Evolutionary conservation across 2,329 filamentous ascomycete species (phyloP), one percentile per base, ranked within the genome.

Genomic region (Thielaviopsis populi): DNA sequence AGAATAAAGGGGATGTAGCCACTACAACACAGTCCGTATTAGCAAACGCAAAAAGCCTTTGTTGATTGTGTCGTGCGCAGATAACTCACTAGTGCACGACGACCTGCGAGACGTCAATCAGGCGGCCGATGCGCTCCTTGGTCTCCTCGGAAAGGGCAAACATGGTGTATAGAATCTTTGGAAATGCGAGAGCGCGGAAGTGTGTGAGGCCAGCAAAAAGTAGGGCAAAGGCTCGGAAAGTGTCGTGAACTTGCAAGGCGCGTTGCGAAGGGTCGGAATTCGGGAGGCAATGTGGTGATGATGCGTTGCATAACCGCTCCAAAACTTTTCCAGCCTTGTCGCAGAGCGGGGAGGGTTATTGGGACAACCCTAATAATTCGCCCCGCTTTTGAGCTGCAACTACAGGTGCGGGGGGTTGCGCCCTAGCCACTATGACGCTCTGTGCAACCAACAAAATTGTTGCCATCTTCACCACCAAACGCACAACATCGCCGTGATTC

Each of bases 101-200:
- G 71, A 96, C 86, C 72, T 91, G 85, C 67, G 91, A 94, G 74
- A 96, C 79, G 76, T 97, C 94, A 75, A 99, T 94, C 78, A 97
- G 83, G 81, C 91, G 92, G 72, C 89, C 86, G 77, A 99, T 96
- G 81, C 94, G 91, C 86, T 99, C 94, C 87, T 97, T 97, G 73
- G 91, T 91, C 80, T 99, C 94, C 78, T 99, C 94, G 61, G 94
- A 97, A 69, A 97, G 86, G 72, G 79, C 73, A 68, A 84, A 80
- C 81, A 84, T 83, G 62, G 54, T 65, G 43, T 27, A 56, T 56
- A 59, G 40, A 22, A 17, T 56, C n/a, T 37, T 30, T 30, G 6
- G 7, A 19, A 37, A 37, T 56, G 27, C 27, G 15, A 33, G 30
- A 56, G 27, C 17, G 15, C 24, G 17, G 11, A 2, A 33, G 46